These are phyloP conservation scores for Triticum timopheevii DNA, from an alignment of 176 grass and related monocot genomes.

Conservation along the genomic window DNA sequence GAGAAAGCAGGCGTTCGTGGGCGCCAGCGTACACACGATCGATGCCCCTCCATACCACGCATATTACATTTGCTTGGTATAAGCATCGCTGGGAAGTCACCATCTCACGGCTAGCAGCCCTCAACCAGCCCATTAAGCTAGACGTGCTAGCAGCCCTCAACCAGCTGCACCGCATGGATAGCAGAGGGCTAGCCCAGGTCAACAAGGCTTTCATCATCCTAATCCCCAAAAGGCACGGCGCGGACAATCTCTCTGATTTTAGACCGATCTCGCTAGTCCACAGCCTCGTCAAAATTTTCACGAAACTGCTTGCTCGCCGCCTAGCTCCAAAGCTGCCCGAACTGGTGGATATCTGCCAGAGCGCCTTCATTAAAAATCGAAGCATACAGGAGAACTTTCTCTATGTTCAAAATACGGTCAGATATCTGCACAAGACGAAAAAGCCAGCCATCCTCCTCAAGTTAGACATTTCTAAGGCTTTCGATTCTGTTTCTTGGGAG, in stretches of 20 bases:
- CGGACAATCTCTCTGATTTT: background rate
- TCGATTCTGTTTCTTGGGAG: background rate
- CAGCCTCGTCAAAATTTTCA: background rate
- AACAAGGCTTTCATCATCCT: no score
- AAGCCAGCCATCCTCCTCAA: background rate
- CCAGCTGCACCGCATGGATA: no score
- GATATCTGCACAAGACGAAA: background rate
- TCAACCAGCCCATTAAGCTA: background rate
- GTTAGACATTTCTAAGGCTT: background rate
- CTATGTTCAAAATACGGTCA: background rate
- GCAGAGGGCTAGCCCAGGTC: no score
- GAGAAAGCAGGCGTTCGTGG: background rate
- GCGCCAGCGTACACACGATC: background rate
- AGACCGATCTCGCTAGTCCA: background rate
- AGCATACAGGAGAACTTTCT: background rate
- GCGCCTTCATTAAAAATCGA: background rate
- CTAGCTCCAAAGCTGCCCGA: background rate
- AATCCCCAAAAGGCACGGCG: no score
- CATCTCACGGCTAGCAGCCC: no score
- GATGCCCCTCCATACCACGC: background rate
- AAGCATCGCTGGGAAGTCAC: no score
- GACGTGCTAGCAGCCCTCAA: background rate
- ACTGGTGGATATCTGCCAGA: background rate
- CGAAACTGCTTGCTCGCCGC: background rate
- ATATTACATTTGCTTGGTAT: background rate